Evolutionary conservation across 2,329 filamentous ascomycete species (phyloP), one percentile per base, ranked within the genome.

Genomic region (Diaporthe caulivora): DNA sequence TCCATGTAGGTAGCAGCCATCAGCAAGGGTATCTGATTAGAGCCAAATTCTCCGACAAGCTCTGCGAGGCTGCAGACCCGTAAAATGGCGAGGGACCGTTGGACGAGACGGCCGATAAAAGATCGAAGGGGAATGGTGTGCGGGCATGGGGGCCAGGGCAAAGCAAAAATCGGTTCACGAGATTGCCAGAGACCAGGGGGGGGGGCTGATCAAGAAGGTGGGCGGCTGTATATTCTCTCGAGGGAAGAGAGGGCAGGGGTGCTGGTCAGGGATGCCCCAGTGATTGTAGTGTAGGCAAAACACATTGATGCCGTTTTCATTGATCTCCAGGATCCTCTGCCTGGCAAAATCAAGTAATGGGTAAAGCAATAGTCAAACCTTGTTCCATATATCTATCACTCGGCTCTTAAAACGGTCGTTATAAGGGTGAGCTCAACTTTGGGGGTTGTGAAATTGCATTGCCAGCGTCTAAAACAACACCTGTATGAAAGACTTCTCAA

Each of bases 71-170:
- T 76, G 78, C 74, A 77, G 85, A 79, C 83, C 85, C 85, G 82
- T 83, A 83, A 71, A 81, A 82, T 83, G 83, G 84, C 81, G 83
- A 84, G 81, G 84, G 81, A 81, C 83, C 84, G 84, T 86, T 86
- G 84, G 84, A 80, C 80, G 83, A 82, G 83, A 79, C 79, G 81
- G 81, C 80, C 81, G 80, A 82, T 79, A 77, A 75, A 80, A 76
- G 79, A 78, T 77, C 74, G 82, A 78, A 84, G 80, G 71, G 83
- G 84, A 81, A 84, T 83, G 81, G 83, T 80, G 81, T 80, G 79
- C 73, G 76, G 78, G 74, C 80, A 81, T 79, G 79, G 79, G 79
- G 78, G 58, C 74, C 72, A 75, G 74, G 75, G 72, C 75, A 75
- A 71, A 74, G 69, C 81, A 80, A 83, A 83, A 83, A 80, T 84